phyloP scores from a whole-genome alignment of 2,329 filamentous ascomycete genomes.

The Thielaviopsis ethacetica region DNA sequence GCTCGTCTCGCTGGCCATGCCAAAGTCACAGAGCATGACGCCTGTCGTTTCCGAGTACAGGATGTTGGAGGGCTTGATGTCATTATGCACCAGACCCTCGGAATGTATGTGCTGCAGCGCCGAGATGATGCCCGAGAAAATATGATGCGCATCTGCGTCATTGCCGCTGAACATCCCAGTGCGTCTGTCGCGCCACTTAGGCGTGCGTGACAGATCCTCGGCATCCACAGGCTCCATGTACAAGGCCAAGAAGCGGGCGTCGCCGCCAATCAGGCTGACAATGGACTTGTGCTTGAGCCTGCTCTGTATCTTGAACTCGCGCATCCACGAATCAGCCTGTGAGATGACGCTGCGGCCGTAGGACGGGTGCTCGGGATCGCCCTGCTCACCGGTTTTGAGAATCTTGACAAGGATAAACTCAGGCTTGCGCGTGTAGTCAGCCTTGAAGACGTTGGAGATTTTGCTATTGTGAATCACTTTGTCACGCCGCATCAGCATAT shows the following conservation, averaged over 20 bases:
- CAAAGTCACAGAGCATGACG: constrained; percentile 44
- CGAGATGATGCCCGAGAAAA: constrained; percentile 35
- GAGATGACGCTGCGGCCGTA: constrained; percentile 23
- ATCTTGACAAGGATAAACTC: constrained; percentile 6
- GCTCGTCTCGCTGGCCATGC: constrained; percentile 29
- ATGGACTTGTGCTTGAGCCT: constrained; percentile 40
- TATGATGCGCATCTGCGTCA: constrained; percentile 32
- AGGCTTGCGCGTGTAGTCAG: neutral
- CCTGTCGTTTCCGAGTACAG: constrained; percentile 41
- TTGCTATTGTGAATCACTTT: neutral
- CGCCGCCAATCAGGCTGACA: constrained; percentile 40
- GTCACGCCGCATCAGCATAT: neutral
- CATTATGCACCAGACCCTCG: constrained; percentile 39
- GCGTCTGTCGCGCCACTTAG: constrained; percentile 30
- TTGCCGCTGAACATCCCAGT: constrained; percentile 35
- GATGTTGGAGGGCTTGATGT: constrained; percentile 47
- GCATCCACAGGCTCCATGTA: constrained; percentile 47
- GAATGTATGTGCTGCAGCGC: constrained; percentile 40
- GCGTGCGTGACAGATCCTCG: constrained; percentile 32
- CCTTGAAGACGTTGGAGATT: constrained; percentile 2
- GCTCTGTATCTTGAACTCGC: constrained; percentile 39
- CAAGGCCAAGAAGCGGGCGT: constrained; percentile 41
- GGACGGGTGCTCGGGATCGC: neutral
- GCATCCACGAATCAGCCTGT: constrained; percentile 43
- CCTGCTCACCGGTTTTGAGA: neutral